phyloP scores from a whole-genome alignment of 2,329 filamentous ascomycete genomes.

The Colletotrichum cuscutae region DNA sequence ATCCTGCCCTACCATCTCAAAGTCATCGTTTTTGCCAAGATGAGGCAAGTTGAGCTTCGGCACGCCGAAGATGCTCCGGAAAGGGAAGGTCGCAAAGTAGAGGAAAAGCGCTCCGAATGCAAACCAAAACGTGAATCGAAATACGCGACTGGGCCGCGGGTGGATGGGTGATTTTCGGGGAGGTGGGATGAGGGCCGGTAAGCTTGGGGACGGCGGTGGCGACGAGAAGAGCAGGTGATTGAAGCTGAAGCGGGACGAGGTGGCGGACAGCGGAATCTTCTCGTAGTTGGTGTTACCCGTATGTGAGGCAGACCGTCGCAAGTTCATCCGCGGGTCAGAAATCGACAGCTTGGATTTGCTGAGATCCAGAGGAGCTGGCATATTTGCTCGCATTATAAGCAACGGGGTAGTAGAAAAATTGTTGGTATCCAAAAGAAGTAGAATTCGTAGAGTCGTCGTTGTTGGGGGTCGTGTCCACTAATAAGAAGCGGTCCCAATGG shows the following conservation, averaged over 20 bases:
- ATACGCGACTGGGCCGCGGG: constrained; percentile 66
- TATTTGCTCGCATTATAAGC: constrained; percentile 41
- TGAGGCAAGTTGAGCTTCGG: constrained; percentile 50
- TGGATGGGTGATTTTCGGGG: constrained; percentile 69
- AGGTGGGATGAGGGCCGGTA: constrained; percentile 74
- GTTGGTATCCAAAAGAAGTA: constrained; percentile 22
- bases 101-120: constrained; percentile 60
- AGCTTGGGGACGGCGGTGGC: constrained; percentile 75
- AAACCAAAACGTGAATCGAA: constrained; percentile 67
- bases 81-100: constrained; percentile 55
- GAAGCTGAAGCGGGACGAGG: constrained; percentile 72
- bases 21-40: constrained; percentile 56
- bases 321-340: constrained; percentile 66
- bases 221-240: constrained; percentile 74
- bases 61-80: constrained; percentile 44
- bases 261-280: constrained; percentile 65
- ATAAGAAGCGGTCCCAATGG: constrained; percentile 19
- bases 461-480: constrained; percentile 11
- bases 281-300: constrained; percentile 53
- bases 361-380: constrained; percentile 60
- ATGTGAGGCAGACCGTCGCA: constrained; percentile 68
- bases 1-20: constrained; percentile 75
- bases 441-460: constrained; percentile 30
- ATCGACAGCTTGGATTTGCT: constrained; percentile 60
- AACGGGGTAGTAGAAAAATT: constrained; percentile 5